Base-by-base conservation (phyloP, 129 eudicot species). In the Tanacetum coccineum region DNA sequence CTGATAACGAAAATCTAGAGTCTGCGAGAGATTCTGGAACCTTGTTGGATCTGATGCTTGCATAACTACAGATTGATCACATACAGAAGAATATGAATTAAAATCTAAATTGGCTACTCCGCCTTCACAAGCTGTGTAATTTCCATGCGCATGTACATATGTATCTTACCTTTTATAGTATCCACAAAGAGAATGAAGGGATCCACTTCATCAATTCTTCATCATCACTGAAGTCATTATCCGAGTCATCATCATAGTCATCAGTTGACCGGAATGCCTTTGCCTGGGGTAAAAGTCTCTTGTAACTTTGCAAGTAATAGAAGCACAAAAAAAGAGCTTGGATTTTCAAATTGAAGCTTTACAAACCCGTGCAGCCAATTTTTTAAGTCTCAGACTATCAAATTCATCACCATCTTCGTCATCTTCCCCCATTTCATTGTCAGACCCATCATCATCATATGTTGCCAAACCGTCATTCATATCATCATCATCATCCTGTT, bases 341-440 rank as follows among this genome's bases (percentile, higher is more conserved):
- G 9, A 55, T 42, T 26, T 13, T 46, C 1, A 19, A 4, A 12
- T 25, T 67, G 72, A 67, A 20, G 18, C 9, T 10, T 14, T 39
- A 75, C 81, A 42, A 66, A 92, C 98, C 95, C 77, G 88, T 72
- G 88, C 98, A 53, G 98, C 95, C 74, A 87, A 72, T 72, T 79
- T 86, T 48, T 83, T 86, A 79, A 91, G 88, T 44, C 78, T 86
- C 36, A 59, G 49, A 72, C 71, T 88, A 67, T 91, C 86, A 64
- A 85, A 94, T 69, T 78, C 96, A 83, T 91, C 96, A 36, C 85
- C 95, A 62, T 83, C 95, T 76, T 82, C 95, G 25, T 69, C 96
- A 72, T 91, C 96, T 68, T 58, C 86, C 65, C 97, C 97, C 96
- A 91, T 91, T 47, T 91, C 97, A 68, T 79, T 84, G 79, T 91